Base-by-base conservation (phyloP, 225 moss, liverwort and hornwort species). In the Physcomitrellopsis africana region DNA sequence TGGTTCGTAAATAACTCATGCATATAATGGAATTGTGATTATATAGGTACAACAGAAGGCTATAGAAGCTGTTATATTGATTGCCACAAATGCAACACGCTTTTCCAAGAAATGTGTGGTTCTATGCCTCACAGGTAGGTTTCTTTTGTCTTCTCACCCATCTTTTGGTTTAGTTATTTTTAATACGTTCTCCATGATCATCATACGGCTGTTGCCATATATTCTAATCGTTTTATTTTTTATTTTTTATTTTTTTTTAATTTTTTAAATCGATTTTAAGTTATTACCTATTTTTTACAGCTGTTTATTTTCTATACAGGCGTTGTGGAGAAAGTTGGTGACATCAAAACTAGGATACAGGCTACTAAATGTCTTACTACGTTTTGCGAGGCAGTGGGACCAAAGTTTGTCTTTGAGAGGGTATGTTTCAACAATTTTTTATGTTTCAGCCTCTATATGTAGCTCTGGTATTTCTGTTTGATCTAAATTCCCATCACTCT, bases 31-130 rank as follows among this genome's bases (percentile, higher is more conserved):
- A 51, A 57, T 57, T 68, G 9, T 68, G 60, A 10, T 22, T 49
- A 18, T 70, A 23, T 81, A 85, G 85, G 93, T 93, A 12, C 91
- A 89, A 82, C 91, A 91, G 67, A 93, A 89, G 72, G 82, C 84
- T 63, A 89, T 93, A 75, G 93, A 93, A 76, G 74, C 87, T 63
- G 73, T 93, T 20, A 84, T 84, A 73, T 67, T 81, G 71, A 78
- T 85, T 49, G 86, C 89, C 9, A 87, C 91, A 56, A 86, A 70
- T 3, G 80, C 86, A 1, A 62, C 87, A 59, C 82, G 76, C 54
- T 91, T 91, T 75, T 89, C 91, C n/a, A 93, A 93, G 82, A 87
- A 91, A 59, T 89, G 91, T 72, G 89, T 93, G 49, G 86, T 86
- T n/a, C 72, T 91, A 23, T 93, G 91, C 49, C 83, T 93, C 46